These are phyloP conservation scores for Lecanicillium sp. DNA, from an alignment of 2,329 filamentous ascomycete species.

Conservation along the genomic window DNA sequence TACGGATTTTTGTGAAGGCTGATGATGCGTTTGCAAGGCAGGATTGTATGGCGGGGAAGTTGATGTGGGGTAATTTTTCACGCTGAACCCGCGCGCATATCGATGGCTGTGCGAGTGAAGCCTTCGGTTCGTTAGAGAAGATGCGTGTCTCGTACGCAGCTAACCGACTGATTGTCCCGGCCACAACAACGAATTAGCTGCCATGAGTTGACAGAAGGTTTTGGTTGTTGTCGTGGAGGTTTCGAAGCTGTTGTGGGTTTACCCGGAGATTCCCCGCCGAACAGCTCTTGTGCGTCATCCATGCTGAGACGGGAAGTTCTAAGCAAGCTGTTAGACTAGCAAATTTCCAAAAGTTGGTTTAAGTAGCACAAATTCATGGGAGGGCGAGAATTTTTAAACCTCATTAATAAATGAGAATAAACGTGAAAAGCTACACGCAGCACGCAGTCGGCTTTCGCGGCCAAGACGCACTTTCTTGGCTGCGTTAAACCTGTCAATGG, in stretches of 20 bases:
- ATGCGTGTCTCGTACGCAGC: no score
- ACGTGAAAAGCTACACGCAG: no score
- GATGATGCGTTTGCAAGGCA: no score
- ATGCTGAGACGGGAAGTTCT: not conserved
- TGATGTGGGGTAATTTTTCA: not conserved
- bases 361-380: not conserved
- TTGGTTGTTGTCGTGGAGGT: constrained; percentile 25
- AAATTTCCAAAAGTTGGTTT: not conserved
- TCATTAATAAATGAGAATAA: no score
- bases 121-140: no score
- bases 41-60: not conserved
- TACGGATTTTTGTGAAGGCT: not conserved
- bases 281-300: not conserved
- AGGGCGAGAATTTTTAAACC: no score
- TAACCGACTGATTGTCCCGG: no score
- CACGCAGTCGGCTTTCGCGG: no score
- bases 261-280: constrained; percentile 12
- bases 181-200: not conserved
- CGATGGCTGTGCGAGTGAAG: not conserved
- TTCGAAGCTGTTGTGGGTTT: constrained; percentile 16
- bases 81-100: not conserved
- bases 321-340: no score
- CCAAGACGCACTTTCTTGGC: no score
- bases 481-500: no score
- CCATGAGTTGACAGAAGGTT: constrained; percentile 10